A percentile compares a stretch with the other conserved stretches of the same genome.
Conservation (phyloP, 352 stramenopile genomes). For the Phytophthora fragariaefolia region DNA sequence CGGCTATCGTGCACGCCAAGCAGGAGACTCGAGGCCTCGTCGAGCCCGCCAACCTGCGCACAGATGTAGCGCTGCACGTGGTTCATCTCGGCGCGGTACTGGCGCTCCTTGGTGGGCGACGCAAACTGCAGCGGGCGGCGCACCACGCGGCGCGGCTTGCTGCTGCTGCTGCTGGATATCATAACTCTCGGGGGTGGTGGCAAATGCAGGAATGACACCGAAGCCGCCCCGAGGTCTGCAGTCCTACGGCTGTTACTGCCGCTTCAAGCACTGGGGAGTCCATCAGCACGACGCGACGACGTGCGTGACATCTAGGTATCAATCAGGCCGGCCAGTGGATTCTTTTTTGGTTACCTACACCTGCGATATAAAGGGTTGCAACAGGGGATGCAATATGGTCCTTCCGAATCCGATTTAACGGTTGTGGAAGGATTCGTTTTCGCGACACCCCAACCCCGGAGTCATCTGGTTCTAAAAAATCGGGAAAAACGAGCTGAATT, state of each 20-base stretch:
- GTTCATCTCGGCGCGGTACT: constrained; percentile 60
- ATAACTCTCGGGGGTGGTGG: constrained; percentile 11
- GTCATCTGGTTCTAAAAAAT: constrained; percentile 33
- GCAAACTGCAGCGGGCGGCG: constrained; percentile 42
- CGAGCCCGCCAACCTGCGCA: constrained; percentile 44
- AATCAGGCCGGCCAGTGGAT: constrained; percentile 29
- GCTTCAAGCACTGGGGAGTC: constrained; percentile 31
- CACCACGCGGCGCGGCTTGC: constrained; percentile 7
- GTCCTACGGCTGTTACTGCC: constrained; percentile 40
- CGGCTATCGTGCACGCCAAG: constrained; percentile 61
- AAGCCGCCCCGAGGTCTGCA: constrained; percentile 8
- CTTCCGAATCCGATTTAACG: too few relatives aligned
- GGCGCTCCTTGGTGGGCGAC: constrained; percentile 41
- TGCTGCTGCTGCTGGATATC: constrained; percentile 18
- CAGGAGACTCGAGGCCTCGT: constrained; percentile 39
- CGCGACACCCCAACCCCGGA: too few relatives aligned
- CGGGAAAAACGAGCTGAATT: constrained; percentile 26
- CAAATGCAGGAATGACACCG: constrained; percentile 38
- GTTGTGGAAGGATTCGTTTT: too few relatives aligned
- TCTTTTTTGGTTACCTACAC: constrained; percentile 41
- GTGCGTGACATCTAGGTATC: constrained; percentile 26
- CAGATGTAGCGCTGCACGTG: constrained; percentile 60
- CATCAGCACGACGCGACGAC: constrained; percentile 37
- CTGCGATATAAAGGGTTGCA: constrained; percentile 11
- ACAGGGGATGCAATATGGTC: too few relatives aligned